Evolutionary conservation across 768 basidiomycete genomes (phyloP), one percentile per base, ranked within the genome.

Genomic region (Suillus tomentosus): DNA sequence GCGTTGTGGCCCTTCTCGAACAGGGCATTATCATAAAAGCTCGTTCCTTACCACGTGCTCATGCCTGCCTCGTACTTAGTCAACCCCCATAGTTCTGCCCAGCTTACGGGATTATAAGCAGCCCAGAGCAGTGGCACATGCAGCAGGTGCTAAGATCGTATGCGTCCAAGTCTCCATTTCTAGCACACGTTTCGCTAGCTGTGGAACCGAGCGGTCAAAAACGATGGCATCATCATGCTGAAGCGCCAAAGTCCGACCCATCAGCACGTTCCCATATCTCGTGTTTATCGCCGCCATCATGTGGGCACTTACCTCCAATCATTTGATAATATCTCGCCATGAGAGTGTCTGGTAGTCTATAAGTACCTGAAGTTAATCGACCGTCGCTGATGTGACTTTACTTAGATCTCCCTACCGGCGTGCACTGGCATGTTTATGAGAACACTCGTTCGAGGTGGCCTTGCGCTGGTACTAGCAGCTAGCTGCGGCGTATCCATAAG

Each of bases 361-460:
- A 45, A 45, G 43, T 45, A 45, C 8, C 17, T 45, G 3, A 4
- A 45, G 9, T 45, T 3, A 45, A 31, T 31, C 3, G 42, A 3
- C 42, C 2, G 17, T 19, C 31, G 31, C 31, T 31, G 42, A 43
- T 31, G 31, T 19, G 8, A 19, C 8, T 45, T 45, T 9, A 45
- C 19, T 45, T 36, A n/a, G 14, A 53, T 43, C 19, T 39, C 48
- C 6, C 19, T 17, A 24, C 22, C 24, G 11, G 15, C 13, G 13
- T 19, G 54, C 13, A 3, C 36, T 24, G 13, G 14, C 9, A 75
- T 74, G 73, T 66, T 14, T 19, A 40, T 68, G 15, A 65, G 5
- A 6, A n/a, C 53, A 0, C n/a, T 62, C 34, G 36, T 66, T n/a
- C 27, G 55, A 22, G 40, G 40, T 2, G 14, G 60, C 19, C 40